phyloP scores from a whole-genome alignment of 2,329 filamentous ascomycete species.

The Beauveria caledonica region DNA sequence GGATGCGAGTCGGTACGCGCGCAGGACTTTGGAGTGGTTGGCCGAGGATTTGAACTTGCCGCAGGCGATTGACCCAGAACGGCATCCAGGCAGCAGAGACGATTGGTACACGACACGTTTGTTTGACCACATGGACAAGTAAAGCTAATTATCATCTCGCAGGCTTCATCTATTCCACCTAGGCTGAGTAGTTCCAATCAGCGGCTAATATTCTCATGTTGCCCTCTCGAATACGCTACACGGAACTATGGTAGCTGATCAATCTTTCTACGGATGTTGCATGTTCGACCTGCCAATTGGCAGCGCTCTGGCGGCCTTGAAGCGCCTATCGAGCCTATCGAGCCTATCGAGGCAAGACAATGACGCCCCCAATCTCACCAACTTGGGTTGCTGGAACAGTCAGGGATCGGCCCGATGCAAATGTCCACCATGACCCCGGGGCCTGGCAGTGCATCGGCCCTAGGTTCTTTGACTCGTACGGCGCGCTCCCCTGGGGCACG shows the following conservation, averaged over 20 bases:
- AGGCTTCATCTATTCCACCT: slow-evolving; percentile 12
- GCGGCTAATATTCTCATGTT: neutral
- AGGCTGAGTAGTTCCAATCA: neutral
- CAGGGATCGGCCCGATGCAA: neutral
- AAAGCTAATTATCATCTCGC: neutral
- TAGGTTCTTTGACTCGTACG: slow-evolving; percentile 18
- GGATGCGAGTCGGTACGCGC: slow-evolving; percentile 12
- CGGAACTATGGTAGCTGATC: too few species aligned
- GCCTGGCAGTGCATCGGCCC: slow-evolving; percentile 19
- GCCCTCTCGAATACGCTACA: too few species aligned
- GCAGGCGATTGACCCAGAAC: slow-evolving; percentile 11
- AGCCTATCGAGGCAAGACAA: neutral
- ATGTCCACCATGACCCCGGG: neutral
- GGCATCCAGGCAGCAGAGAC: slow-evolving; percentile 5
- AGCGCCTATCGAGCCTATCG: neutral
- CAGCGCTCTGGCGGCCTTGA: neutral
- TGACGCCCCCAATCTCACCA: neutral
- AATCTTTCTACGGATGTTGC: neutral
- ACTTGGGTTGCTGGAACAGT: neutral
- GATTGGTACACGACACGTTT: slow-evolving; percentile 9
- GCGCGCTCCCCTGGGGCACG: slow-evolving; percentile 16
- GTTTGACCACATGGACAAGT: neutral
- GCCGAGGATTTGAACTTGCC: slow-evolving; percentile 17
- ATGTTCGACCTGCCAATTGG: neutral
- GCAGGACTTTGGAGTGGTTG: slow-evolving; percentile 15